phyloP scores from a whole-genome alignment of 768 basidiomycete genomes.

The Multifurca ochricompacta region DNA sequence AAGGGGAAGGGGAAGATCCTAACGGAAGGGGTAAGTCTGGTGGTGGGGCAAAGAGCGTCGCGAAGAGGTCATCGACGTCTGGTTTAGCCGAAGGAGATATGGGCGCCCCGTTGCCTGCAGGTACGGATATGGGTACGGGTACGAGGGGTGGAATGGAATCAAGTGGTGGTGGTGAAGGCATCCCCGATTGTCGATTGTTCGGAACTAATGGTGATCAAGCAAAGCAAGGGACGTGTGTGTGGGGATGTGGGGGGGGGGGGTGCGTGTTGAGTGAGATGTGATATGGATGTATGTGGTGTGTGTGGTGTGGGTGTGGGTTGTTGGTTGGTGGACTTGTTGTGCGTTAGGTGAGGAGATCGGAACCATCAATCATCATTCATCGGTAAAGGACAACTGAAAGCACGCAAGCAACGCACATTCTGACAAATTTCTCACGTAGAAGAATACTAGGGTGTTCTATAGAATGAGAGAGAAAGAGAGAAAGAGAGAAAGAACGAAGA shows the following conservation, averaged over 20 bases:
- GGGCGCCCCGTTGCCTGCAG: constrained; percentile 4
- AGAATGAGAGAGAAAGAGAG: background rate
- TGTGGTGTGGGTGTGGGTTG: no score
- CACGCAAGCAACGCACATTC: no score
- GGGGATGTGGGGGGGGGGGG: no score
- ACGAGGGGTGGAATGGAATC: constrained; percentile 24
- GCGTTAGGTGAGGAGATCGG: no score
- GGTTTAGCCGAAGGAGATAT: constrained; percentile 1
- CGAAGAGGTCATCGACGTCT: constrained; percentile 29
- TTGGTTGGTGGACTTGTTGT: no score
- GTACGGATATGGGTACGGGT: constrained; percentile 27
- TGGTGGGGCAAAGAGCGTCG: constrained; percentile 31
- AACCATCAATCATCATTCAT: no score
- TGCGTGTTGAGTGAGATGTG: no score
- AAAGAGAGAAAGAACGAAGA: background rate
- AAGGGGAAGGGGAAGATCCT: constrained; percentile 3
- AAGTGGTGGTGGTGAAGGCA: constrained; percentile 3
- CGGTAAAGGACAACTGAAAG: no score
- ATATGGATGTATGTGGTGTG: no score
- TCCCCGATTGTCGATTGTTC: background rate
- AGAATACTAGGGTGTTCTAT: no score
- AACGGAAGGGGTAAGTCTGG: constrained; percentile 25
- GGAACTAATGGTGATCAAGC: background rate
- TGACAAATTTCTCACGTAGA: no score
- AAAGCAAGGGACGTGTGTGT: background rate